A percentile compares a stretch with the other conserved stretches of the same genome.
Evolutionary conservation across 164 flowering plant species (phyloP).

Genomic region (Cinnamomum chago): DNA sequence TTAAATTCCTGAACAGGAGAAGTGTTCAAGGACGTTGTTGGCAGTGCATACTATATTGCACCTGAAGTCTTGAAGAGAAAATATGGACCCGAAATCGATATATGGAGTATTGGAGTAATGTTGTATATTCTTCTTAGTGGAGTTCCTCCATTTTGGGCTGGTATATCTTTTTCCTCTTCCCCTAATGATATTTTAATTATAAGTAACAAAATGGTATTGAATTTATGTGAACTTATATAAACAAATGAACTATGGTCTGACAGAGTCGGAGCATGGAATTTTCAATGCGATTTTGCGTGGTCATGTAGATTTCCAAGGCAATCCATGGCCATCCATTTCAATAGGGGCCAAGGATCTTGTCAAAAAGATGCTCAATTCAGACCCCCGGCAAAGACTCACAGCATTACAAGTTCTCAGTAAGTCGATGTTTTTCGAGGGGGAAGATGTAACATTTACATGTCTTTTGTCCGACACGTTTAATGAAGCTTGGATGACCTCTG

Average conservation of each 20-base stretch:
- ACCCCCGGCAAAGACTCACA: slow-evolving; percentile 77
- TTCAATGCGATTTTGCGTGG: slow-evolving; percentile 80
- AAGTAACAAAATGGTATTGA: too few relatives aligned
- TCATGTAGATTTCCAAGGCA: slow-evolving; percentile 67
- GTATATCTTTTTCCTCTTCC: slow-evolving; percentile 19
- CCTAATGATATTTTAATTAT: background rate
- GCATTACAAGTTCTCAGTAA: slow-evolving; percentile 83
- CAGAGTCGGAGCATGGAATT: slow-evolving; percentile 85
- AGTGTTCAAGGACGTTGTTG: slow-evolving; percentile 65
- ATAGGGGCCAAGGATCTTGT: slow-evolving; percentile 82
- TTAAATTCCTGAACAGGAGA: slow-evolving; percentile 43
- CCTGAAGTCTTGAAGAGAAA: slow-evolving; percentile 78
- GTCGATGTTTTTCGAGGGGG: slow-evolving; percentile 11
- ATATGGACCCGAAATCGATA: slow-evolving; percentile 84
- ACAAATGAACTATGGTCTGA: background rate
- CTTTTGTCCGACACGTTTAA: background rate
- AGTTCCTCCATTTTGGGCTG: slow-evolving; percentile 93
- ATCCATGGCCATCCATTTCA: slow-evolving; percentile 88
- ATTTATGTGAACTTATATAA: too few relatives aligned
- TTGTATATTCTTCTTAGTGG: slow-evolving; percentile 71
- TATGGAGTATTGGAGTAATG: slow-evolving; percentile 88
- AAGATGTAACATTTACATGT: background rate
- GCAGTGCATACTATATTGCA: slow-evolving; percentile 89
- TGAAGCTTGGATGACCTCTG: too few relatives aligned
- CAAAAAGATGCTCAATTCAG: slow-evolving; percentile 72